Base-by-base conservation (phyloP, 129 eudicot species). In the Apium graveolens region DNA sequence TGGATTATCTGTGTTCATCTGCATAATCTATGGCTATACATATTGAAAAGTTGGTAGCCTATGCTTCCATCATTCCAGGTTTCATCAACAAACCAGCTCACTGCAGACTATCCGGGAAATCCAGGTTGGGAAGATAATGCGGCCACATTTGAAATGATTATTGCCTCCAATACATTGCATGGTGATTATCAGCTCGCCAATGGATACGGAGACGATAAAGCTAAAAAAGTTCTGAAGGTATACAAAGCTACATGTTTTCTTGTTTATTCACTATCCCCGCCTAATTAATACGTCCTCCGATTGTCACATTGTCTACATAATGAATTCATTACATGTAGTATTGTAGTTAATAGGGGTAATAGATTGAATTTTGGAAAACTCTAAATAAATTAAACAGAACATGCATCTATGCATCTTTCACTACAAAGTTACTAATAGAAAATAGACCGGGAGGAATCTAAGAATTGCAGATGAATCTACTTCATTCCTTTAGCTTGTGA, bases 51-150 rank as follows among this genome's bases (percentile, higher is more conserved):
- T 68, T 78, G 44, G 20, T 79, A 12, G 37, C 29, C 60, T 80
- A 5, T 55, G 35, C 16, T 80, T 49, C 3, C 66, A 39, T 76
- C 70, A 66, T 42, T 65, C 84, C 80, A 89, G 97, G 93, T 91
- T 84, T 86, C 86, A 81, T 80, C 55, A 5, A 31, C 74, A 44
- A 83, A 82, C 75, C 79, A 82, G 81, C 86, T 91, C 74, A 91
- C 91, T 42, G 93, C 93, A 70, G 90, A 91, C 90, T 87, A 87
- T 81, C 81, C 73, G 44, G 93, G 90, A 71, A 84, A 74, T 62
- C 90, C 91, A 10, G 93, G 89, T 48, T 91, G 97, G 97, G 97
- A 91, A 81, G 90, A 91, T 82, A 87, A 91, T 86, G 84, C 88
- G 46, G 91, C 91, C 42, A 87, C 89, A 70, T 91, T 91, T 86